Conservation (phyloP, 78 protist genomes). For the Dictyostelium intermedium region DNA sequence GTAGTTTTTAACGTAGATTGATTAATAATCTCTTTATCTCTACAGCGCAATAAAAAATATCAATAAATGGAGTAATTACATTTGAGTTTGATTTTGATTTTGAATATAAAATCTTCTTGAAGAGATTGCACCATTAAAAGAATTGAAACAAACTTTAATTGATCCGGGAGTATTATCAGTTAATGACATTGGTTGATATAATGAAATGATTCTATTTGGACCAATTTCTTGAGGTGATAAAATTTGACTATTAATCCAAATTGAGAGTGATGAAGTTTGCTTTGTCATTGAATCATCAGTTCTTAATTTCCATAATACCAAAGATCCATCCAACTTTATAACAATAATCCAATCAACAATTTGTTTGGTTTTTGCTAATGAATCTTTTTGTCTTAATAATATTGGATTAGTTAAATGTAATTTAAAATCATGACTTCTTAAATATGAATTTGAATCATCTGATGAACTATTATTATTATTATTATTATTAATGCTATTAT, state of each 20-base stretch:
- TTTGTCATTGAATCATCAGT: conserved; percentile 29
- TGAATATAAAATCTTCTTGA: conserved; percentile 56
- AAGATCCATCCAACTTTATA: conserved; percentile 32
- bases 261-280: conserved; percentile 34
- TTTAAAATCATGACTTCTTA: conserved; percentile 9
- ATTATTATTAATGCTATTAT: neutral
- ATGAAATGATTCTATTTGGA: conserved; percentile 57
- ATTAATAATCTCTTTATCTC: no score
- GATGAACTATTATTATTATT: neutral
- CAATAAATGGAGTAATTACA: neutral
- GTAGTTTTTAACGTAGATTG: no score
- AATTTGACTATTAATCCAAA: conserved; percentile 45
- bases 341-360: conserved; percentile 61
- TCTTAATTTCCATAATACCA: conserved; percentile 50
- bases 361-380: conserved; percentile 18
- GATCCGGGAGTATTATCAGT: conserved; percentile 57
- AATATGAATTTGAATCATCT: neutral
- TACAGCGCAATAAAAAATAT: neutral
- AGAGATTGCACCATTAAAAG: conserved; percentile 65
- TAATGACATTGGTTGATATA: conserved; percentile 55
- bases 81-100: conserved; percentile 66
- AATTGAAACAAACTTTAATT: conserved; percentile 55
- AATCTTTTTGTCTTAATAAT: conserved; percentile 34
- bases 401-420: conserved; percentile 33
- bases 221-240: conserved; percentile 63